A percentile compares a stretch with the other conserved stretches of the same genome.
Conservation (phyloP, 2,329 filamentous ascomycete species). For the Colletotrichum sp. region DNA sequence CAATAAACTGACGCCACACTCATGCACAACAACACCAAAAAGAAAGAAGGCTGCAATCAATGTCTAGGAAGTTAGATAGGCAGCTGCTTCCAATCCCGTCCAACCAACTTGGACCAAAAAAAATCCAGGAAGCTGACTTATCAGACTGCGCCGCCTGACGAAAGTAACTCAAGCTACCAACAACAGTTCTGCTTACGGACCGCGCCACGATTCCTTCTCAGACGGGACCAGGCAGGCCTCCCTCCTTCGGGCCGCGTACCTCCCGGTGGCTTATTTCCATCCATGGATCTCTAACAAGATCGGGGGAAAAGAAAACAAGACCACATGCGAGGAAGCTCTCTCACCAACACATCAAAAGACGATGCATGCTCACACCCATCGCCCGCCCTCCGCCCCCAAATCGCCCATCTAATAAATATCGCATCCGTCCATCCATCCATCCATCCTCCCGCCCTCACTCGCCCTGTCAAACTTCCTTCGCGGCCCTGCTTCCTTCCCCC, state of each 20-base stretch:
- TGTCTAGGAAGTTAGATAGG: background rate
- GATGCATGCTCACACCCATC: background rate
- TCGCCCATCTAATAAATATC: background rate
- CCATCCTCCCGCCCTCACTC: background rate
- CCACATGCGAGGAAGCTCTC: background rate
- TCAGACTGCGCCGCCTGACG: background rate
- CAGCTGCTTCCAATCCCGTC: background rate
- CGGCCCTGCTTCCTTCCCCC: background rate
- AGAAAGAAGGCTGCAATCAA: background rate
- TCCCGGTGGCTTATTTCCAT: background rate
- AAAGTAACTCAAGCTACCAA: background rate
- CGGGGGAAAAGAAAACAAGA: background rate
- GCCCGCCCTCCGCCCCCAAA: background rate
- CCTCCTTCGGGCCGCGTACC: background rate
- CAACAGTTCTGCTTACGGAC: background rate
- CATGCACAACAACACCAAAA: background rate
- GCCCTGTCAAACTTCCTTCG: background rate
- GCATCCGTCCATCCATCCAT: background rate
- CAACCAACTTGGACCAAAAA: background rate
- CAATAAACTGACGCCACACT: background rate
- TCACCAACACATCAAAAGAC: fast-evolving
- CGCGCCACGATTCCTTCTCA: background rate
- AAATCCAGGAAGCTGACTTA: background rate
- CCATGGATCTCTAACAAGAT: background rate
- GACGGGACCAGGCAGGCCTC: too few relatives aligned